phyloP scores from a whole-genome alignment of 192 early-diverging fungal species.

The Backusella parvicylindrica region DNA sequence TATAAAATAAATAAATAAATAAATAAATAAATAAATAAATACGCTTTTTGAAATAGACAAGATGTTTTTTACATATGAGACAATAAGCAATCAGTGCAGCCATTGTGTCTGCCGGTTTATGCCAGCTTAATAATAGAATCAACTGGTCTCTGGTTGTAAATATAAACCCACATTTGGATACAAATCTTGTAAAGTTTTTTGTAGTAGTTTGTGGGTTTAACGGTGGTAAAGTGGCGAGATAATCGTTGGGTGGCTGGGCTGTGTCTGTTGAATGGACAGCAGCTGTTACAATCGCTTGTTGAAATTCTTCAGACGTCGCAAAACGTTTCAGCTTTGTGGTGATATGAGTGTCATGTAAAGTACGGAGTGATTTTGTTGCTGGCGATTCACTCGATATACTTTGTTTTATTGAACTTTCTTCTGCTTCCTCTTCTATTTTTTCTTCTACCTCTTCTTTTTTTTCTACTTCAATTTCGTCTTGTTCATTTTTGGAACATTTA shows the following conservation, averaged over 20 bases:
- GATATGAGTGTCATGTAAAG: not conserved
- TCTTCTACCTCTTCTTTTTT: not conserved
- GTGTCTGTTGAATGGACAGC: constrained; percentile 2
- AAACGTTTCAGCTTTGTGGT: not conserved
- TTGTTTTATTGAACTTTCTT: not conserved
- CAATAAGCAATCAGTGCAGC: constrained; percentile 47
- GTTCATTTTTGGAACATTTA: not conserved
- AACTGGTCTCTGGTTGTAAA: constrained; percentile 62
- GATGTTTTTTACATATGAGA: constrained; percentile 46
- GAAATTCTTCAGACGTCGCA: not conserved
- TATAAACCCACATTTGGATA: constrained; percentile 56
- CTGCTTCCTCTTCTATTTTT: not conserved
- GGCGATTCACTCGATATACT: not conserved
- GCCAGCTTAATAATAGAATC: constrained; percentile 64
- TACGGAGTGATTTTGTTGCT: not conserved
- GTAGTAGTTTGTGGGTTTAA: constrained; percentile 65
- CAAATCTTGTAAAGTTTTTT: constrained; percentile 67
- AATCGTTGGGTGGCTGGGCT: constrained; percentile 40
- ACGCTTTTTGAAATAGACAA: too few species aligned
- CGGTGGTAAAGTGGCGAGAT: constrained; percentile 22
- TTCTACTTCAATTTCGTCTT: not conserved
- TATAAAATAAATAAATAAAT: not conserved
- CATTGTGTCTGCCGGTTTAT: constrained; percentile 60
- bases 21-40: not conserved
- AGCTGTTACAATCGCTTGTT: not conserved